Evolutionary conservation across 1,284 basidiomycete species (phyloP), one percentile per base, ranked within the genome.

Genomic region (Boletellus deceptivus): DNA sequence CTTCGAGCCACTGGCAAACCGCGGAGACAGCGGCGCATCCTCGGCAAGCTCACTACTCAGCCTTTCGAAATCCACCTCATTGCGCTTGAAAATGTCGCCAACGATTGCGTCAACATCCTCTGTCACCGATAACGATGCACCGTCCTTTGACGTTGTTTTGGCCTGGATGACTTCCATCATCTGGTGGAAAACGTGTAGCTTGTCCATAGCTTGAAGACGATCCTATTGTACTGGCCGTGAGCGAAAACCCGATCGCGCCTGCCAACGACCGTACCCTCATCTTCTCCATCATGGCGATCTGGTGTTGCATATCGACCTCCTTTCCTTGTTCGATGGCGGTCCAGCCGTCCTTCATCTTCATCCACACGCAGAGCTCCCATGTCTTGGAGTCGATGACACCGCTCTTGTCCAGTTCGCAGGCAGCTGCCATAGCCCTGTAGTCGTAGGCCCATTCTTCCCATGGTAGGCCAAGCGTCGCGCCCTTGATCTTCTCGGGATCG

Each of bases 401-500:
- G 13, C 48, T 53, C 35, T 55, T 56, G 39, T 57, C 52, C 31
- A 56, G 36, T 27, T 69, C 59, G 16, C 43, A 48, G 2, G 68
- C 64, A 11, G 55, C 50, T 6, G 53, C 54, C 66, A 69, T 69
- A 4, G 63, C 68, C 33, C 39, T 55, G 43, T 64, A 64, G 55
- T 67, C 68, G 27, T 69, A 62, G 5, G 35, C 35, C 64, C 68
- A 67, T 42, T 70, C 65, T 43, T 70, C 64, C 64, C 64, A 70
- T 22, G 64, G 67, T 24, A 68, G 50, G 33, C 64, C 68, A 49
- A 64, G 57, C 6, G 44, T 17, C 5, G 48, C 33, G 1, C 54
- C 54, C 8, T 64, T 69, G 47, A 69, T 56, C 48, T 65, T 62
- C 47, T 67, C 61, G 22, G 68, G 59, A n/a, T 66, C 56, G 17